phyloP scores from a whole-genome alignment of 2,329 filamentous ascomycete genomes.

The Ceratocystis smalleyi region DNA sequence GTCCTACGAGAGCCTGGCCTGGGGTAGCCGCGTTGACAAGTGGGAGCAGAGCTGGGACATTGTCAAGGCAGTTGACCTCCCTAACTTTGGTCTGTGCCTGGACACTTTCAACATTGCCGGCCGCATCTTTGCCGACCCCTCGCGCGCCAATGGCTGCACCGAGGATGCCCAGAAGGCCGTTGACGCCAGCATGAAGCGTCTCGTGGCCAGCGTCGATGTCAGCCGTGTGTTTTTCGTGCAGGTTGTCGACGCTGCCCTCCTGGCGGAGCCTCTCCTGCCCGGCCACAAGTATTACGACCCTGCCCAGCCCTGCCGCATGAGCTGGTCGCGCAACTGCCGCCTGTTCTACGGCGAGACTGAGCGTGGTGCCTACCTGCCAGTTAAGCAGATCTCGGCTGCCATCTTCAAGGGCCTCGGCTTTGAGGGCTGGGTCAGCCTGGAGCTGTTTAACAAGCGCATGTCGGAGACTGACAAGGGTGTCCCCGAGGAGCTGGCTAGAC shows the following conservation, averaged over 20 bases:
- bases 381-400: slow-evolving; percentile 42
- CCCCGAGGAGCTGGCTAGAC: slow-evolving; percentile 41
- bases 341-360: slow-evolving; percentile 40
- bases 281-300: slow-evolving; percentile 25
- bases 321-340: slow-evolving; percentile 59
- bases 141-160: slow-evolving; percentile 34
- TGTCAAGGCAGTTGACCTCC: slow-evolving; percentile 45
- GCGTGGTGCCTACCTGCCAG: slow-evolving; percentile 51
- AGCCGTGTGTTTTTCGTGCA: slow-evolving; percentile 61
- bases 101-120: slow-evolving; percentile 68
- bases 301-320: slow-evolving; percentile 42
- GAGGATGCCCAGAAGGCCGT: slow-evolving; percentile 40
- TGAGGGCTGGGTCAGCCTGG: slow-evolving; percentile 54
- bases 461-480: slow-evolving; percentile 34
- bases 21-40: slow-evolving; percentile 52
- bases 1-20: slow-evolving; percentile 59
- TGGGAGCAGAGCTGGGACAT: slow-evolving; percentile 62
- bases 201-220: slow-evolving; percentile 41
- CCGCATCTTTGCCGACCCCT: slow-evolving; percentile 54
- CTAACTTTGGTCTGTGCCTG: slow-evolving; percentile 62
- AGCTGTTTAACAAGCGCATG: slow-evolving; percentile 51
- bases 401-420: slow-evolving; percentile 51
- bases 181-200: slow-evolving; percentile 35
- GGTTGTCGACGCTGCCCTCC: slow-evolving; percentile 55
- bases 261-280: slow-evolving; percentile 39